Evolutionary conservation across 768 basidiomycete genomes (phyloP), one percentile per base, ranked within the genome.

Genomic region (Tricholoma terreum): DNA sequence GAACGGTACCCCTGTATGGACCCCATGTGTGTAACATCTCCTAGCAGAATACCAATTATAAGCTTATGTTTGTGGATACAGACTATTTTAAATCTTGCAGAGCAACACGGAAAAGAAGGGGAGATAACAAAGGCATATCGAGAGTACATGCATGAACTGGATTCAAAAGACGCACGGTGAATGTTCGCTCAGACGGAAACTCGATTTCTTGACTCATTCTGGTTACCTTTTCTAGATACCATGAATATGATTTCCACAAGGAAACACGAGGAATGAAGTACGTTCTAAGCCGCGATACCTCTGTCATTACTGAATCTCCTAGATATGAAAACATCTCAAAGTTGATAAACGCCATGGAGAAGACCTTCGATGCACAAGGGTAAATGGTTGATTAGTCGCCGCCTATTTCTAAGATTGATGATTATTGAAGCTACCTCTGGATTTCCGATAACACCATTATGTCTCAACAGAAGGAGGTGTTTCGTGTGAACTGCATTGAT

Each of bases 241-340:
- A 77, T 59, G 88, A 86, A 66, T 98, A 94, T 66, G 96, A 98
- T 69, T 98, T 98, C 70, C 96, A 98, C 71, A 81, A 77, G 3
- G 93, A 97, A 70, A 96, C 94, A 10, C 88, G 84, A 67, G 95
- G 96, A 19, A 97, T 98, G 96, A 92, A 91, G 89, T 92, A 59
- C 54, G 82, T 72, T 52, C 34, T 43, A 35, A 30, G 19, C 27
- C n/a, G 19, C 15, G 1, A 14, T 57, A 21, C 19, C 15, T 52
- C 24, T 34, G 35, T 36, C 31, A 54, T 57, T 27, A 56, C 43
- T 52, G n/a, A 40, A 56, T 14, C 17, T 31, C 15, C 56, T 59
- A 89, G 90, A 70, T 94, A 96, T 66, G 94, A 96, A 74, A 93
- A 96, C 55, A 92, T 97, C 49, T 84, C 85, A 14, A 89, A 86